These are phyloP conservation scores for Geotrichum ghanense DNA, from an alignment of 805 yeast genomes.

Conservation along the genomic window DNA sequence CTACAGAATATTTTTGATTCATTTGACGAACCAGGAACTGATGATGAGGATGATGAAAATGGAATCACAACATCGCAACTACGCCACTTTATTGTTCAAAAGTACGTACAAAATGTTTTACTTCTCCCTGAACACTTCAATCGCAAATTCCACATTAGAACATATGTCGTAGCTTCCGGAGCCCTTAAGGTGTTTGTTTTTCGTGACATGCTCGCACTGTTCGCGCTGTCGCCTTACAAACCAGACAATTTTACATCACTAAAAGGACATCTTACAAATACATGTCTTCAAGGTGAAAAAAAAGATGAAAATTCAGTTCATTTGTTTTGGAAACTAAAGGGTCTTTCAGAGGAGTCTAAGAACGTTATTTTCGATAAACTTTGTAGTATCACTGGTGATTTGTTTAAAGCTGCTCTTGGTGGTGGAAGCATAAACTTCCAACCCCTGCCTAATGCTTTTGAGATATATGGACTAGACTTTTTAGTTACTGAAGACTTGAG, in stretches of 20 bases:
- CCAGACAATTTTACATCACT: conserved; percentile 32
- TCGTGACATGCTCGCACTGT: conserved; percentile 67
- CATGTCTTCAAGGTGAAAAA: conserved; percentile 64
- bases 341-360: conserved; percentile 29
- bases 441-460: conserved; percentile 72
- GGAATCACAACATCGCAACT: conserved; percentile 78
- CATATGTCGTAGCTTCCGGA: conserved; percentile 70
- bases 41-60: conserved; percentile 50
- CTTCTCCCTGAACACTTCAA: conserved; percentile 46
- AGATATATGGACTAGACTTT: conserved; percentile 83
- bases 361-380: conserved; percentile 41
- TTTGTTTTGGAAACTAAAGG: conserved; percentile 48
- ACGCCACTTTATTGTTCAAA: conserved; percentile 85
- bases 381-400: conserved; percentile 49
- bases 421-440: conserved; percentile 80
- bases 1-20: conserved; percentile 74
- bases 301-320: conserved; percentile 21
- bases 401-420: conserved; percentile 68
- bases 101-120: conserved; percentile 60
- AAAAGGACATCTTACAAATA: conserved; percentile 81
- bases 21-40: conserved; percentile 64
- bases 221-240: conserved; percentile 48
- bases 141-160: conserved; percentile 81
- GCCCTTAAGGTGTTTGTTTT: conserved; percentile 70
- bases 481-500: conserved; percentile 44